Base-by-base conservation (phyloP, 345 rosid species). In the Camelina sativa region DNA sequence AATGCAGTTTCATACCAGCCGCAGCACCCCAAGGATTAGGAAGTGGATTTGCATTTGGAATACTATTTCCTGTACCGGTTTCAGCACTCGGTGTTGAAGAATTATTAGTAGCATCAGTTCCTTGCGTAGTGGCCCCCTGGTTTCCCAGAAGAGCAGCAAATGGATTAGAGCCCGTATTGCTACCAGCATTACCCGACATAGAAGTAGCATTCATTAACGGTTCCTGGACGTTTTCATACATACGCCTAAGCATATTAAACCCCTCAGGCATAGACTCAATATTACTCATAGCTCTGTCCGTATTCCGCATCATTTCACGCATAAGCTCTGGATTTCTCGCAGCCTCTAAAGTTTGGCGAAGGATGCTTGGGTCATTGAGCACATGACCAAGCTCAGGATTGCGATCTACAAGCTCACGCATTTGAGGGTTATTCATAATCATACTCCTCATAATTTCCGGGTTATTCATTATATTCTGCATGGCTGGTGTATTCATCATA, bases 221-320 rank as follows among this genome's bases (percentile, higher is more conserved):
- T 80, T 91, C 95, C 75, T 90, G 95, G 65, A 89, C 93, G 80
- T 85, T 90, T 84, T 87, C 97, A 82, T 90, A 90, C 97, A 90
- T 91, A 62, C 91, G 95, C 80, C 98, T 85, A 43, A 89, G 92
- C 90, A 87, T 87, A 82, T 89, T 92, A 79, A 90, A 89, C 50
- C 95, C 96, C 82, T 87, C 97, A 0, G 96, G 97, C 71, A 90
- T 87, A 76, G 97, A 84, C 77, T 90, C 90, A 53, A 89, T 91
- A 62, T 94, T 94, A 77, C 97, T 92, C 95, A 87, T 90, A 2
- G 94, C 96, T 73, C 94, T 86, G 68, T 86, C 94, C 0, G 92
- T 86, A 80, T 92, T 89, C 65, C 93, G 82, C 92, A 88, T 89
- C 97, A 90, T 88, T 80, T 95, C 97, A 63, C 95, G 91, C 96